Evolutionary conservation across 352 stramenopile species (phyloP).

Genomic region (Plasmopara muralis): DNA sequence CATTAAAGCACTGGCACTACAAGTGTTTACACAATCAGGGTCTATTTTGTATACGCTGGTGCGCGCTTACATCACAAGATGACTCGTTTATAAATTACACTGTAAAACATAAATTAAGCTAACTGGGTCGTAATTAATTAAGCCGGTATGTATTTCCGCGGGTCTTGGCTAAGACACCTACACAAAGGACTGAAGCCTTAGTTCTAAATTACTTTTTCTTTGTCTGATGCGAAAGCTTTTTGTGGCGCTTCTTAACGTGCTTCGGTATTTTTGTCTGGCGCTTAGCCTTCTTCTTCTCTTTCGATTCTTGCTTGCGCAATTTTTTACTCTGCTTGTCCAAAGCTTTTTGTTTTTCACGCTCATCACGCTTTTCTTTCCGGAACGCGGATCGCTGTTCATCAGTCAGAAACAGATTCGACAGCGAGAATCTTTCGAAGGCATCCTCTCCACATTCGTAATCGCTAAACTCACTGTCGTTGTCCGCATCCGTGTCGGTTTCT

Average conservation of each 20-base stretch:
- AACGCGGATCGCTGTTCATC: slow-evolving; percentile 81
- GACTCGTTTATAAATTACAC: too few species aligned
- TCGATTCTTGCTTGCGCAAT: slow-evolving; percentile 94
- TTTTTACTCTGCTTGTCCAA: slow-evolving; percentile 79
- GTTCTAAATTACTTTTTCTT: slow-evolving; percentile 23
- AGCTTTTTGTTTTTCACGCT: slow-evolving; percentile 47
- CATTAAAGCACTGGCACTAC: too few species aligned
- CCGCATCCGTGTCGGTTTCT: slow-evolving; percentile 39
- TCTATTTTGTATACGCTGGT: too few species aligned
- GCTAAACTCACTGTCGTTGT: slow-evolving; percentile 23
- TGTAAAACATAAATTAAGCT: too few species aligned
- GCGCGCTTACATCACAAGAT: too few species aligned
- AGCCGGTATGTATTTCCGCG: too few species aligned
- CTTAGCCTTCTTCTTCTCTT: slow-evolving; percentile 91
- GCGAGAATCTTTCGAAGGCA: slow-evolving; percentile 11
- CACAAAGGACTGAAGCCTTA: not conserved
- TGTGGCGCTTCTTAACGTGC: slow-evolving; percentile 97
- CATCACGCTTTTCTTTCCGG: slow-evolving; percentile 70
- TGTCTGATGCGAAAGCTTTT: slow-evolving; percentile 92
- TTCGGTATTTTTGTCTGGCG: slow-evolving; percentile 98
- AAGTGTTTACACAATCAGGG: too few species aligned
- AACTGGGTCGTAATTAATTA: too few species aligned
- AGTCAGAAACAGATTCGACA: slow-evolving; percentile 41
- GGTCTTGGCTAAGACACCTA: too few species aligned
- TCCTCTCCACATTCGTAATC: slow-evolving; percentile 23